These are phyloP conservation scores for Coprinopsis strossmayeri DNA, from an alignment of 768 basidiomycete genomes.

Conservation along the genomic window DNA sequence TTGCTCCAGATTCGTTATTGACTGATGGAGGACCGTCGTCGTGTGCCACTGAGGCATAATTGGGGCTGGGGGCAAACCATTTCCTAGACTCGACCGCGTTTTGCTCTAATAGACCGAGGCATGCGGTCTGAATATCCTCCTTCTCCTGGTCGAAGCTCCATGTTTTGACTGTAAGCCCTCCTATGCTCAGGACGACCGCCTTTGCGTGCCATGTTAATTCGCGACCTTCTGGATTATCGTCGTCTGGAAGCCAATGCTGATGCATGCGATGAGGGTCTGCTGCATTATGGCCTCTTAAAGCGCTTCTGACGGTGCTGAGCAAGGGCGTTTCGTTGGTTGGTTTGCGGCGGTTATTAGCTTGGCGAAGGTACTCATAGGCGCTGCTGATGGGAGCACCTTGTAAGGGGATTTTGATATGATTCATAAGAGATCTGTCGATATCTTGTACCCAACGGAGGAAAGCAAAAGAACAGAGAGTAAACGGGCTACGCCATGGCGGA, in stretches of 20 bases:
- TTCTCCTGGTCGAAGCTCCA: constrained; percentile 72
- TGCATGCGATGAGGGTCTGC: constrained; percentile 35
- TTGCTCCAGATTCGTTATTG: constrained; percentile 10
- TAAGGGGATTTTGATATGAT: constrained; percentile 29
- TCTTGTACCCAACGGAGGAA: not conserved
- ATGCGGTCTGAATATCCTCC: constrained; percentile 73
- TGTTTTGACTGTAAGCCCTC: constrained; percentile 61
- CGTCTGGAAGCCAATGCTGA: constrained; percentile 32
- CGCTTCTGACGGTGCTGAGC: constrained; percentile 51
- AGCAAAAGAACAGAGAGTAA: too few relatives aligned
- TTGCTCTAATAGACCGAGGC: constrained; percentile 68
- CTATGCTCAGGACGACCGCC: constrained; percentile 57
- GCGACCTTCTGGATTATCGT: constrained; percentile 38
- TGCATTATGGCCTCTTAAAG: constrained; percentile 49
- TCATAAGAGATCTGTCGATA: constrained; percentile 1
- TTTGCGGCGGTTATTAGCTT: constrained; percentile 17
- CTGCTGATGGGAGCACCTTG: constrained; percentile 38
- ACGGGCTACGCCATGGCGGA: not conserved
- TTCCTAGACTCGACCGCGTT: constrained; percentile 20
- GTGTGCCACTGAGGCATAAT: constrained; percentile 23
- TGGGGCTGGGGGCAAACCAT: constrained; percentile 22
- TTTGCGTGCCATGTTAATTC: constrained; percentile 67
- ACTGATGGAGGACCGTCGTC: constrained; percentile 20
- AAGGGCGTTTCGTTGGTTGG: constrained; percentile 31
- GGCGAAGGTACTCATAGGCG: constrained; percentile 34